Evolutionary conservation across 139 green algal species (phyloP).

Genomic region (Volvox africanus): DNA sequence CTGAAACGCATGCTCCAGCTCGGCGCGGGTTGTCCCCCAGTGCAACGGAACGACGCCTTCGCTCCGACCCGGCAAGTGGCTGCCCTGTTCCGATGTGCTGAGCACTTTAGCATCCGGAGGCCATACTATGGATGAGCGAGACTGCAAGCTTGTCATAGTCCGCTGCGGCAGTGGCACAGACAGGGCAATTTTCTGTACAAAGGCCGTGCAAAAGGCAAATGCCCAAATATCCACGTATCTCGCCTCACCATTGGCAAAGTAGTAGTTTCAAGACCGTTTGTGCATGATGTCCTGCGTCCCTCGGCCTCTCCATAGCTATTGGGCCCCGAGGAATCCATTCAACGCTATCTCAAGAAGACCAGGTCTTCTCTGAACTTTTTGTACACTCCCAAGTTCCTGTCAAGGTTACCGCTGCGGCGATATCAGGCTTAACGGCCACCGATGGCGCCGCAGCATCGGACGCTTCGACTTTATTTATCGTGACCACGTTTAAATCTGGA

Average conservation of each 20-base stretch:
- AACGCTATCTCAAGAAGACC: not conserved
- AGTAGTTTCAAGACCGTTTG: not conserved
- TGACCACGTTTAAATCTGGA: too few species aligned
- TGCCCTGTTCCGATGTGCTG: not conserved
- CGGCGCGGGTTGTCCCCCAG: not conserved
- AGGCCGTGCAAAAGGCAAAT: not conserved
- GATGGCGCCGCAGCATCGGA: too few species aligned
- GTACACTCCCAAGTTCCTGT: too few species aligned
- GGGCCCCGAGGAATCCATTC: not conserved
- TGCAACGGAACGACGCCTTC: not conserved
- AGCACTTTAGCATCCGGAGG: not conserved
- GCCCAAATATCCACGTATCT: too few species aligned
- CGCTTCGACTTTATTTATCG: too few species aligned
- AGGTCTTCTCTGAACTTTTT: too few species aligned
- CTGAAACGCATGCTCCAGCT: conserved; percentile 19
- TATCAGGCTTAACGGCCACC: too few species aligned
- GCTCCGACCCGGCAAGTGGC: not conserved
- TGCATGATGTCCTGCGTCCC: not conserved
- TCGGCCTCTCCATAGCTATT: not conserved
- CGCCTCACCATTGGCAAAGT: too few species aligned
- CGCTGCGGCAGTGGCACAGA: not conserved
- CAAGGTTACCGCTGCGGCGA: too few species aligned
- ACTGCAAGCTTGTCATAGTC: not conserved
- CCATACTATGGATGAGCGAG: not conserved
- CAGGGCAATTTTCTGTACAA: not conserved